Conservation (phyloP, 441 rosid species). For the Theobroma grandiflorum region DNA sequence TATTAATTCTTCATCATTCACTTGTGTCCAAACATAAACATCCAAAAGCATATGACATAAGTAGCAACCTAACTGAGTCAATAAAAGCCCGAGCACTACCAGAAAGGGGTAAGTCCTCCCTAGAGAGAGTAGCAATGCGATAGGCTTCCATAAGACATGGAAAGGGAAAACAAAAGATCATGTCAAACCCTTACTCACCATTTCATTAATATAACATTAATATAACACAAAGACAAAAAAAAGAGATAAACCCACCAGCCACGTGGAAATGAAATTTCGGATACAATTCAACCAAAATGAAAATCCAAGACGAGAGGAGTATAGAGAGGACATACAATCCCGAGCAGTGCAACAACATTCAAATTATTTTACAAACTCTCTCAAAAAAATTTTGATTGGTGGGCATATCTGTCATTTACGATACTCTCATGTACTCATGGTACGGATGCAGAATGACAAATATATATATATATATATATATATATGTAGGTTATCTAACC, state of each 20-base stretch:
- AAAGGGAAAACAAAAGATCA: not conserved
- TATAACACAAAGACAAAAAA: not conserved
- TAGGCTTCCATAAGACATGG: not conserved
- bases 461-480: constrained; percentile 18
- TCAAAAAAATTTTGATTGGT: not conserved
- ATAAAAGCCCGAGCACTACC: not conserved
- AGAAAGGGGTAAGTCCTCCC: not conserved
- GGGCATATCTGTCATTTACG: not conserved
- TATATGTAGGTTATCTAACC: constrained; percentile 18
- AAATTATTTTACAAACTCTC: constrained; percentile 2
- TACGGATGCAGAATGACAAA: constrained; percentile 14
- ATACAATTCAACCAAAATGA: not conserved
- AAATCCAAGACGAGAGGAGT: not conserved
- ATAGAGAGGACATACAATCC: not conserved
- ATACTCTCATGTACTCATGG: constrained; percentile 2
- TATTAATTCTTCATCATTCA: not conserved
- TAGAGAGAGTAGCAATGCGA: not conserved
- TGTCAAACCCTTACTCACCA: not conserved
- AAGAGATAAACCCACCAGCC: not conserved
- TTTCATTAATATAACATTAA: not conserved
- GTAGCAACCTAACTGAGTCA: not conserved
- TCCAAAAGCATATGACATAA: not conserved
- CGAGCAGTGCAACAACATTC: not conserved
- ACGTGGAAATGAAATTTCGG: not conserved
- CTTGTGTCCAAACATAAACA: not conserved